These are phyloP conservation scores for Macadamia integrifolia DNA, from an alignment of 164 flowering plant genomes.

Conservation along the genomic window DNA sequence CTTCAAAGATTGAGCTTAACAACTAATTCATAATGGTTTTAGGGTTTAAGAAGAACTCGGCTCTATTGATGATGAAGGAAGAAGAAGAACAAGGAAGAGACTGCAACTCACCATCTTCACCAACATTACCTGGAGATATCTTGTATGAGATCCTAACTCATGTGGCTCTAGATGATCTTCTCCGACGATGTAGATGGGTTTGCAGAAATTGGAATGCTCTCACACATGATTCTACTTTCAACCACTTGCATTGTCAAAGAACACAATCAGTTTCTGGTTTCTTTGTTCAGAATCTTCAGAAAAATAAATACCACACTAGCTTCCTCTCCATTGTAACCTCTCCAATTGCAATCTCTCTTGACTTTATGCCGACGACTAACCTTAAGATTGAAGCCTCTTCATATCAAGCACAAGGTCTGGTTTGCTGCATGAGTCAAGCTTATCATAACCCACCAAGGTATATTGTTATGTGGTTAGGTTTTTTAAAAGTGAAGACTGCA, in stretches of 20 bases:
- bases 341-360: not conserved
- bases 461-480: no score
- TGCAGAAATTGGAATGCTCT: not conserved
- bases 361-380: not conserved
- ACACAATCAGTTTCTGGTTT: not conserved
- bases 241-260: not conserved
- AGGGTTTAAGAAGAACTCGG: no score
- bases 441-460: no score
- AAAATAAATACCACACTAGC: not conserved
- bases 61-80: no score
- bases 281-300: not conserved
- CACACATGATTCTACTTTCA: not conserved
- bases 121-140: not conserved
- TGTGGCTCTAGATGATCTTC: not conserved
- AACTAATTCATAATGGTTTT: no score
- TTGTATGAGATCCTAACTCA: constrained; percentile 1
- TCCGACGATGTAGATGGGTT: not conserved
- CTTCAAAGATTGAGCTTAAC: no score
- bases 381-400: not conserved
- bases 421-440: no score
- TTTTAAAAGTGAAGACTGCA: no score
- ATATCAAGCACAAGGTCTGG: not conserved
- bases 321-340: not conserved
- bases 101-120: no score
- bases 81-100: no score